Evolutionary conservation across 2,329 filamentous ascomycete species (phyloP), one percentile per base, ranked within the genome.

Genomic region (Zasmidium citrigriseum): DNA sequence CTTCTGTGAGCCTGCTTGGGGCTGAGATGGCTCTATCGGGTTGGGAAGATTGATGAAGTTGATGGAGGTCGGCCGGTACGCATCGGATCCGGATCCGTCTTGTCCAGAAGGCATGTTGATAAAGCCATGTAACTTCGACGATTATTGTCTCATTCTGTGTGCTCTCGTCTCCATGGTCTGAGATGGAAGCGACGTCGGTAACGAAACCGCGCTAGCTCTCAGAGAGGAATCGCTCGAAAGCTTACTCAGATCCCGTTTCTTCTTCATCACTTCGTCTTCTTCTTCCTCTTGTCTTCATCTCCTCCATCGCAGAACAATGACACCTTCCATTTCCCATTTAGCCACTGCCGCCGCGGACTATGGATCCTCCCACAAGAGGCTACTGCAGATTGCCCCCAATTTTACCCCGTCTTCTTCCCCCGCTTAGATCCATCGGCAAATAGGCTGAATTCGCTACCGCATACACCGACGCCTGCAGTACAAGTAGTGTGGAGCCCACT

Each of bases 41-140:
- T 74, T 75, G 1, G 72, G 72, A 10, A 69, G 64, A 51, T 71
- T 72, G 62, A 73, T 74, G 60, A 64, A 67, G 59, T 70, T 64
- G 34, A 71, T 63, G n/a, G 68, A 71, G 4, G 67, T 71, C 34
- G 68, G 66, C 34, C 59, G 55, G 54, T 70, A 69, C 38, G 64
- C 60, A 20, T 58, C 46, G 11, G 58, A 60, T 18, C 55, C 55
- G 50, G 45, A 22, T 7, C 38, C 55, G 18, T 61, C 46, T 24
- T 63, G 54, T 18, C 47, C 52, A 14, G 55, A 23, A 38, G 57
- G 49, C 60, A 62, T 62, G 18, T 10, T 47, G 46, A n/a, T 22
- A 52, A 22, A 10, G 21, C 21, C 29, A 14, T 44, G 29, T 27
- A 23, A 29, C n/a, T n/a, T n/a, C n/a, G 48, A 21, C 11, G 16